A percentile compares a stretch with the other conserved stretches of the same genome.
Evolutionary conservation across 169 alveolate genomes (phyloP).

Genomic region (Plasmodium vivax): DNA sequence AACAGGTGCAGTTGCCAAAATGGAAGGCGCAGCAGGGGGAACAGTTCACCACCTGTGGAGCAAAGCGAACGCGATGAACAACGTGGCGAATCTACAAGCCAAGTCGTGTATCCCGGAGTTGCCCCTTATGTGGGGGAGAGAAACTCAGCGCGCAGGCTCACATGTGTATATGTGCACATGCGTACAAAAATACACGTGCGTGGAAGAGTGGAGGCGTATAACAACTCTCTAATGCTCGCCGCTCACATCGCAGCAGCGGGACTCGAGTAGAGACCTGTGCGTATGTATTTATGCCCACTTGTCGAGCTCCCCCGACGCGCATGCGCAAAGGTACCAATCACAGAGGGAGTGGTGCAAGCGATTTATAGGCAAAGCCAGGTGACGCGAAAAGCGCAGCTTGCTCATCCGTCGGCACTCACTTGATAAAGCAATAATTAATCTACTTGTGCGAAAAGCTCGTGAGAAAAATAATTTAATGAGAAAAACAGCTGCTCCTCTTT

Average conservation of each 20-base stretch:
- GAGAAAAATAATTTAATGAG: not conserved
- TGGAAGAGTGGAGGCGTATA: not conserved
- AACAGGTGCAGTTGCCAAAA: not conserved
- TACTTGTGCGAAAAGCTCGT: not conserved
- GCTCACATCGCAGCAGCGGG: not conserved
- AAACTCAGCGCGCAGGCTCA: not conserved
- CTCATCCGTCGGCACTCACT: not conserved
- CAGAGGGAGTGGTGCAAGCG: not conserved
- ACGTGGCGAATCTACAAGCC: not conserved
- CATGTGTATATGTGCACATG: not conserved
- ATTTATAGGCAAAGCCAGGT: not conserved
- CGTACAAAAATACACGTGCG: not conserved
- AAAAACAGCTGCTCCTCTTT: not conserved
- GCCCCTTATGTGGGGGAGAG: not conserved
- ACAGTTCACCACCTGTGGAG: not conserved
- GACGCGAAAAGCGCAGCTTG: not conserved
- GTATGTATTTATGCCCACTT: not conserved
- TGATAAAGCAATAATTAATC: not conserved
- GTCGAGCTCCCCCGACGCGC: not conserved
- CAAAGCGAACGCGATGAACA: not conserved
- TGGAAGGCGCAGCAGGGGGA: not conserved
- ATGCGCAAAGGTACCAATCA: not conserved
- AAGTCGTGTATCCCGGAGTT: not conserved
- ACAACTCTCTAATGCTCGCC: not conserved
- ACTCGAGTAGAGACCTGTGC: not conserved